Evolutionary conservation across 495 filamentous ascomycete species (phyloP).

Genomic region (Penicillium egyptiacum): DNA sequence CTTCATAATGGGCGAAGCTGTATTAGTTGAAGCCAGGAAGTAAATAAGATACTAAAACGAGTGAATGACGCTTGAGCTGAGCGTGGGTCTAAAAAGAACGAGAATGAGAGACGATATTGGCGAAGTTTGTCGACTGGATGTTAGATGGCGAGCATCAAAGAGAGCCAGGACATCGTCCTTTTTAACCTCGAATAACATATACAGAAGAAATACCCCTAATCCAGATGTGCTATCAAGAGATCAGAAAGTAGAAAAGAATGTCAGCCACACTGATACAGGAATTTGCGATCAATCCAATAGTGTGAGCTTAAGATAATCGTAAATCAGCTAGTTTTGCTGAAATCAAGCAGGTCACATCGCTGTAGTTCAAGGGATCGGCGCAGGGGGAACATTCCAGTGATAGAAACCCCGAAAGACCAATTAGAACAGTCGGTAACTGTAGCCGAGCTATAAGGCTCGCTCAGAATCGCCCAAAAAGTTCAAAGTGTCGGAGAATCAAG

Average conservation of each 20-base stretch:
- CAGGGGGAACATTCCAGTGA: not conserved
- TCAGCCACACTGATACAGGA: not conserved
- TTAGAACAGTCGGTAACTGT: not conserved
- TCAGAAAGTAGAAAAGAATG: not conserved
- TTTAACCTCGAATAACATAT: not conserved
- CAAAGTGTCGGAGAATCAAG: not conserved
- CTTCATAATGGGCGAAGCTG: slow-evolving; percentile 26
- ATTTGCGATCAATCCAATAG: not conserved
- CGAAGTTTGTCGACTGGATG: slow-evolving; percentile 1
- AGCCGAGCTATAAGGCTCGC: not conserved
- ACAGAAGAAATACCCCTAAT: no score
- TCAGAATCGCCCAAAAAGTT: not conserved
- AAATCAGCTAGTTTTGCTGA: not conserved
- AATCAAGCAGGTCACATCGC: not conserved
- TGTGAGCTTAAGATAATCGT: not conserved
- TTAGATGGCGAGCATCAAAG: not conserved
- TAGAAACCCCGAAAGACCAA: not conserved
- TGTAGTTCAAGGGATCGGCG: not conserved
- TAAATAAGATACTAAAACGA: slow-evolving; percentile 1
- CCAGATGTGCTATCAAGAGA: not conserved
- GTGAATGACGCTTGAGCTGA: not conserved
- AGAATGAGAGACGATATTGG: not conserved
- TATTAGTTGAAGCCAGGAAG: slow-evolving; percentile 24
- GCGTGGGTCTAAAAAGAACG: not conserved
- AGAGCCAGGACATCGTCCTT: not conserved